phyloP scores from a whole-genome alignment of 148 eudicot species.

The Heliamphora exappendiculata region DNA sequence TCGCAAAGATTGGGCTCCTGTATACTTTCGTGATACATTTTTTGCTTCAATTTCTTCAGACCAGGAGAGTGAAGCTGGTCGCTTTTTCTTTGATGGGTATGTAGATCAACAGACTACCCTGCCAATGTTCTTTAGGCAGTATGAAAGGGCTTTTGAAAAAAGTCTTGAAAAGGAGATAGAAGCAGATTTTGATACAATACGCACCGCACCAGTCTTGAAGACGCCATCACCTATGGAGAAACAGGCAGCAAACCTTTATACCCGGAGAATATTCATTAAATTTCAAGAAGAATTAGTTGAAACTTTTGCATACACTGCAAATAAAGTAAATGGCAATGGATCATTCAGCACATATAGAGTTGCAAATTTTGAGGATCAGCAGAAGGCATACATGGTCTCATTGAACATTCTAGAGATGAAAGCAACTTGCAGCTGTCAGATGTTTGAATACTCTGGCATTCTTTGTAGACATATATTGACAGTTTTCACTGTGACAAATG shows the following conservation, averaged over 20 bases:
- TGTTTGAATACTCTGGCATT: constrained; percentile 86
- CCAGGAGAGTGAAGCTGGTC: constrained; percentile 29
- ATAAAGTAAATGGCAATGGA: constrained; percentile 63
- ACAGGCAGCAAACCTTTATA: constrained; percentile 73
- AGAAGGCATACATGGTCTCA: constrained; percentile 61
- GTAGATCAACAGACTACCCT: constrained; percentile 71
- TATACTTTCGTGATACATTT: constrained; percentile 76
- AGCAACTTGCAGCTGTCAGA: constrained; percentile 78
- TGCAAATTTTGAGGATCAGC: constrained; percentile 77
- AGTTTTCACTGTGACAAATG: constrained; percentile 84
- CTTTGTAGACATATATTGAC: constrained; percentile 88
- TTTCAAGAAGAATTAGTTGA: constrained; percentile 93
- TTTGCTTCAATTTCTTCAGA: constrained; percentile 59
- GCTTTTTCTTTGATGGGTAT: constrained; percentile 70
- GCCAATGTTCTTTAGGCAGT: constrained; percentile 83
- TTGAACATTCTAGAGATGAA: constrained; percentile 56
- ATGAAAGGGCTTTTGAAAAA: constrained; percentile 79
- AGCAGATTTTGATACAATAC: constrained; percentile 73
- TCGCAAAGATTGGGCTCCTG: constrained; percentile 77
- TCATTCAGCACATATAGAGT: constrained; percentile 63
- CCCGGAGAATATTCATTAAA: constrained; percentile 66
- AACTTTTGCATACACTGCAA: constrained; percentile 90
- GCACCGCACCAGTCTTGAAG: constrained; percentile 55
- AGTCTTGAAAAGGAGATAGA: constrained; percentile 72
- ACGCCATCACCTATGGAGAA: constrained; percentile 98